A percentile compares a stretch with the other conserved stretches of the same genome.
These are phyloP conservation scores for Apocynum venetum DNA, from an alignment of 257 asterid species.

Conservation along the genomic window DNA sequence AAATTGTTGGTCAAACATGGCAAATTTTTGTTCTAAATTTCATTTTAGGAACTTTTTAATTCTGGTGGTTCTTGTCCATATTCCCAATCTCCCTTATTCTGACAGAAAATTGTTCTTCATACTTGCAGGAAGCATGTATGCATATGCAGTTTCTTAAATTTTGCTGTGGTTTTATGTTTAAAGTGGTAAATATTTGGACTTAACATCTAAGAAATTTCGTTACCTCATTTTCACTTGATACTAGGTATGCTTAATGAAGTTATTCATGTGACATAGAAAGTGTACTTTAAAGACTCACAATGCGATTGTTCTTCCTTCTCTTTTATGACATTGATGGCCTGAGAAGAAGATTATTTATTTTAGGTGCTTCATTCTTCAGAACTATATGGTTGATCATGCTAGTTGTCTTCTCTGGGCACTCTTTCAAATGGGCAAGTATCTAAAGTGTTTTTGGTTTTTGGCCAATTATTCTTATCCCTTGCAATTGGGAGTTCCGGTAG, in stretches of 20 bases:
- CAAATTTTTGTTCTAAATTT: not conserved
- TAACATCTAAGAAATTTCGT: conserved; percentile 3
- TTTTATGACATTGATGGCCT: not conserved
- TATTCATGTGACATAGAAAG: not conserved
- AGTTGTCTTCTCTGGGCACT: conserved; percentile 24
- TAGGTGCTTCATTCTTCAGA: conserved; percentile 31
- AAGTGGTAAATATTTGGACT: conserved; percentile 37
- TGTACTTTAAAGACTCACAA: not conserved
- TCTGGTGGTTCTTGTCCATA: not conserved
- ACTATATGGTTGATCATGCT: conserved; percentile 25
- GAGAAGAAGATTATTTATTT: not conserved
- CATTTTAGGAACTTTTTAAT: not conserved
- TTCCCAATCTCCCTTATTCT: conserved; percentile 4
- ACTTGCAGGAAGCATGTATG: conserved; percentile 64
- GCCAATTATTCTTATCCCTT: not conserved
- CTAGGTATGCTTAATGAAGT: not conserved
- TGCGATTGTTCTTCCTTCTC: not conserved
- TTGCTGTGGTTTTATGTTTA: conserved; percentile 26
- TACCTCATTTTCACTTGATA: not conserved
- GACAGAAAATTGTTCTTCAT: conserved; percentile 4
- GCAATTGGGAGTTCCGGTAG: not conserved
- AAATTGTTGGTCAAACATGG: not conserved
- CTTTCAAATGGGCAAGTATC: conserved; percentile 28
- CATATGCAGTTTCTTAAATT: conserved; percentile 55
- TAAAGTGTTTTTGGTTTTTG: not conserved